Percentiles rank a stretch among this genome's conserved stretches.
phyloP scores from a whole-genome alignment of 1,284 basidiomycete genomes.

The Malassezia equina region DNA sequence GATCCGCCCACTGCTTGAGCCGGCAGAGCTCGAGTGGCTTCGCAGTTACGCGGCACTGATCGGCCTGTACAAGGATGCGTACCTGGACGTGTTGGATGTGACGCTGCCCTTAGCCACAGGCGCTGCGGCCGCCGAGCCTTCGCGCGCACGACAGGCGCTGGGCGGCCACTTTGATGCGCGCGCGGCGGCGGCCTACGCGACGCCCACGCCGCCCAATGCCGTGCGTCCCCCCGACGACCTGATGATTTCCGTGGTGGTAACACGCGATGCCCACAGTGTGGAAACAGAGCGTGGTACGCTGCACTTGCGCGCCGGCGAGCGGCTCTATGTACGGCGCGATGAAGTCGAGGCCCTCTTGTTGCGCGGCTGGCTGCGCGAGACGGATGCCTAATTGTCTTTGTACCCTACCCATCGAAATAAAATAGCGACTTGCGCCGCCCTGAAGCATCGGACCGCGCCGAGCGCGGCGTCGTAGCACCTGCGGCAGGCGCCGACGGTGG shows the following conservation, averaged over 20 bases:
- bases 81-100: conserved; percentile 59
- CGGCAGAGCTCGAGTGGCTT: conserved; percentile 82
- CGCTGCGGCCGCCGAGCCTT: neutral
- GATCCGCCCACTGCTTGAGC: conserved; percentile 66
- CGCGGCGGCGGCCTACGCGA: conserved; percentile 3
- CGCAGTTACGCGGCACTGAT: conserved; percentile 69
- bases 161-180: conserved; percentile 55
- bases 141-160: conserved; percentile 23
- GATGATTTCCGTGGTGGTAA: conserved; percentile 65
- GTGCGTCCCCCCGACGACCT: conserved; percentile 62
- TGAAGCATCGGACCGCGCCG: neutral
- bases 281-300: conserved; percentile 74
- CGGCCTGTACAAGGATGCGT: conserved; percentile 73
- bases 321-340: conserved; percentile 70
- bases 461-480: neutral
- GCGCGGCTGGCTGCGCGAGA: conserved; percentile 71
- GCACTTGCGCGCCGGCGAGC: conserved; percentile 74
- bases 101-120: conserved; percentile 18
- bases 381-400: conserved; percentile 23
- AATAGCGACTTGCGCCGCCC: conserved; percentile 15
- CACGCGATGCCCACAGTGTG: conserved; percentile 75
- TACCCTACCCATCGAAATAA: conserved; percentile 11
- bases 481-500: neutral
- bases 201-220: conserved; percentile 9
- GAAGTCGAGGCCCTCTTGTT: conserved; percentile 86